A percentile compares a stretch with the other conserved stretches of the same genome.
phyloP scores from a whole-genome alignment of 1,284 basidiomycete genomes.

The Athelia sp. region DNA sequence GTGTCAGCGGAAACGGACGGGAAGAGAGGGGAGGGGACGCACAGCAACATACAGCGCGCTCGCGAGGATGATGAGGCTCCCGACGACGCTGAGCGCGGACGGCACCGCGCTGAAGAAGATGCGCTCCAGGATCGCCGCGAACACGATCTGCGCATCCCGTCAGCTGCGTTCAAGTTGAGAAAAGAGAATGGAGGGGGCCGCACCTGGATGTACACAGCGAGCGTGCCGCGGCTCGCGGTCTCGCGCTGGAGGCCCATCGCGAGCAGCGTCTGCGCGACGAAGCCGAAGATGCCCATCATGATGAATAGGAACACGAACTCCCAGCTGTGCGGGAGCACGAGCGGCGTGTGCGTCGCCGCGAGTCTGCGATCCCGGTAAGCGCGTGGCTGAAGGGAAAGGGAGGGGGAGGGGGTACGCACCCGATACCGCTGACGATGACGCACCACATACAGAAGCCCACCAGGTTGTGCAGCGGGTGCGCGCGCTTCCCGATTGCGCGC shows the following conservation, averaged over 20 bases:
- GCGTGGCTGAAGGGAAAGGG: too few species aligned
- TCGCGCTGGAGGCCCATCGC: constrained; percentile 65
- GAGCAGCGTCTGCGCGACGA: constrained; percentile 51
- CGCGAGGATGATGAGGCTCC: constrained; percentile 51
- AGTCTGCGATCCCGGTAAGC: constrained; percentile 35
- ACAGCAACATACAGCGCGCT: constrained; percentile 62
- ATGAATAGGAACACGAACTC: constrained; percentile 41
- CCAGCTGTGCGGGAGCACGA: constrained; percentile 40
- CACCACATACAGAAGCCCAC: constrained; percentile 63
- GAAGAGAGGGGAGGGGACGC: neutral
- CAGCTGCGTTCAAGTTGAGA: neutral
- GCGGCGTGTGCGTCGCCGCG: constrained; percentile 22
- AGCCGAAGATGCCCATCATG: constrained; percentile 54
- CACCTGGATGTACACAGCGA: constrained; percentile 61
- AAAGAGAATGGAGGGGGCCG: neutral
- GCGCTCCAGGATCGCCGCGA: constrained; percentile 52
- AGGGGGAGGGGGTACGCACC: constrained; percentile 27
- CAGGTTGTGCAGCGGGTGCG: constrained; percentile 71
- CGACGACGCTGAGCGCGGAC: constrained; percentile 47
- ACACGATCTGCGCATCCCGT: constrained; percentile 43
- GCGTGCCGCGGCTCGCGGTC: constrained; percentile 53
- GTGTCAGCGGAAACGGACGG: constrained; percentile 2
- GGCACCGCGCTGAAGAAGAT: constrained; percentile 56
- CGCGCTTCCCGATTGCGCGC: constrained; percentile 67
- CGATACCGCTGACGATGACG: constrained; percentile 47